Evolutionary conservation across 306 rosid species (phyloP).

Genomic region (Clitoria ternatea): DNA sequence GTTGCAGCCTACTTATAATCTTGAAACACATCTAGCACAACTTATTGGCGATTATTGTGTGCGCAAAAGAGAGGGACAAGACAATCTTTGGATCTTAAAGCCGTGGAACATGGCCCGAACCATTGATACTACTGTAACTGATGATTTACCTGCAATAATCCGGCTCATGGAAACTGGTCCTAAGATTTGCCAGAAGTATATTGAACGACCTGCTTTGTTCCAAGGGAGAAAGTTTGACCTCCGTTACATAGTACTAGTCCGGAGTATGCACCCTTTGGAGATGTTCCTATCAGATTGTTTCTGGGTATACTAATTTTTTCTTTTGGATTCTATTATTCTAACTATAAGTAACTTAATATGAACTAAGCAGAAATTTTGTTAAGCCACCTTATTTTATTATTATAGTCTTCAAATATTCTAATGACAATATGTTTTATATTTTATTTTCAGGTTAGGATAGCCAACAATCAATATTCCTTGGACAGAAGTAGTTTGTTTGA

Average conservation of each 20-base stretch:
- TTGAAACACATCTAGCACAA: slow-evolving; percentile 73
- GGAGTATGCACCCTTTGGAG: slow-evolving; percentile 79
- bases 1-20: slow-evolving; percentile 96
- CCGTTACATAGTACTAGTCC: slow-evolving; percentile 79
- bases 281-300: slow-evolving; percentile 75
- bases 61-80: slow-evolving; percentile 64
- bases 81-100: slow-evolving; percentile 89
- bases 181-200: slow-evolving; percentile 95
- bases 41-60: slow-evolving; percentile 76
- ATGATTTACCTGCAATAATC: slow-evolving; percentile 69
- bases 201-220: slow-evolving; percentile 85
- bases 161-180: slow-evolving; percentile 98
- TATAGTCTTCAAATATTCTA: slow-evolving; percentile 9
- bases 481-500: slow-evolving; percentile 76
- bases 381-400: not conserved
- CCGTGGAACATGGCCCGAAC: slow-evolving; percentile 99
- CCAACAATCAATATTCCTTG: slow-evolving; percentile 80
- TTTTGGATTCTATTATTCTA: slow-evolving; percentile 7
- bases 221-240: slow-evolving; percentile 86
- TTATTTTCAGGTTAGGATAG: slow-evolving; percentile 76
- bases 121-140: slow-evolving; percentile 87
- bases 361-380: not conserved
- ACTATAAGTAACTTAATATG: not conserved
- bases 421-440: slow-evolving; percentile 15
- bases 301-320: slow-evolving; percentile 65